A percentile compares a stretch with the other conserved stretches of the same genome.
Evolutionary conservation across 148 eudicot genomes (phyloP).

Genomic region (Rhododendron kiyosumense): DNA sequence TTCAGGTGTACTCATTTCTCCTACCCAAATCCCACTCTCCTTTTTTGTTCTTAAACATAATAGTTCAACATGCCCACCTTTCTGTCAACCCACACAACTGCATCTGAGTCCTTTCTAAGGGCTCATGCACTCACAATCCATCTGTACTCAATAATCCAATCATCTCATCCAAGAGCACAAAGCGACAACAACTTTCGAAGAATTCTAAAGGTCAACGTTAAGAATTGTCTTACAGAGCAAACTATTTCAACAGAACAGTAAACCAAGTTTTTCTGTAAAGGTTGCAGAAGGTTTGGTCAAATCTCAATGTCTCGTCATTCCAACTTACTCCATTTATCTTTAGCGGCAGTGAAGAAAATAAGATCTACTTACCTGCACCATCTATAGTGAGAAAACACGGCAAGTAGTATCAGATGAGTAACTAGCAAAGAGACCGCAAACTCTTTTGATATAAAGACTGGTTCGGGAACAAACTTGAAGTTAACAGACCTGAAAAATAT

Average conservation of each 20-base stretch:
- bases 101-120: neutral
- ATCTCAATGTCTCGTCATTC: neutral
- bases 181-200: neutral
- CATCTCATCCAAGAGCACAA: neutral
- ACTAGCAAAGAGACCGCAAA: slow-evolving; percentile 64
- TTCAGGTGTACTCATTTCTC: neutral
- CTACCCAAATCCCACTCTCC: neutral
- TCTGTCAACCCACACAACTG: neutral
- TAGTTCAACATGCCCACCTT: neutral
- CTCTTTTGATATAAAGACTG: slow-evolving; percentile 63
- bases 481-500: slow-evolving; percentile 78
- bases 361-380: slow-evolving; percentile 84
- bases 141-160: neutral
- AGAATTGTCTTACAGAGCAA: neutral
- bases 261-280: neutral
- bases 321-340: neutral
- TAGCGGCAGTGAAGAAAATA: neutral
- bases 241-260: neutral
- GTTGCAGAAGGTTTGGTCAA: neutral
- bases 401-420: slow-evolving; percentile 64
- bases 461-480: slow-evolving; percentile 97
- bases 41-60: neutral
- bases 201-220: neutral
- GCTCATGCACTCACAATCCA: neutral
- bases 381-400: slow-evolving; percentile 62